A percentile compares a stretch with the other conserved stretches of the same genome.
Evolutionary conservation across 768 basidiomycete species (phyloP).

Genomic region (Lactifluus pinguis): DNA sequence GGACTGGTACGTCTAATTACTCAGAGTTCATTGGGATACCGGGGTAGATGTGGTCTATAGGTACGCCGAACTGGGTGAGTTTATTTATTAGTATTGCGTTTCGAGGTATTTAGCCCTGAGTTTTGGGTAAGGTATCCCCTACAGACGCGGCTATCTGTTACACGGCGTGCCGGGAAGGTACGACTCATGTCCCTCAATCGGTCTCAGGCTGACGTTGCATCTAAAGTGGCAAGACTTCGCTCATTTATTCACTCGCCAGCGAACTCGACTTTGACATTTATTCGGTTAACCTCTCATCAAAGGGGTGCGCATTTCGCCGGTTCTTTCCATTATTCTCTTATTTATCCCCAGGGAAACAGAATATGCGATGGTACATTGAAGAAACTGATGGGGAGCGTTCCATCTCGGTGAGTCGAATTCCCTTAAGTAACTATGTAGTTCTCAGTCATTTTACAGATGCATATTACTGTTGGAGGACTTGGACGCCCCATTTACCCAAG

Average conservation of each 20-base stretch:
- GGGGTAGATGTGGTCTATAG: conserved; percentile 30
- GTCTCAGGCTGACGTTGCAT: conserved; percentile 18
- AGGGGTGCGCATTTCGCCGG: conserved; percentile 47
- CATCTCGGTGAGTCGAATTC: conserved; percentile 49
- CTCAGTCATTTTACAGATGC: conserved; percentile 43
- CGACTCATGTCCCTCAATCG: conserved; percentile 6
- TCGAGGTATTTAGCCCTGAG: not conserved
- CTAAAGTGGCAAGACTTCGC: conserved; percentile 71
- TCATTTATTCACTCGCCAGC: conserved; percentile 78
- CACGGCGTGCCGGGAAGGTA: conserved; percentile 84
- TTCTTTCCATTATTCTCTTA: conserved; percentile 2
- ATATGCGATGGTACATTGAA: conserved; percentile 88
- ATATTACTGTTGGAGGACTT: conserved; percentile 91
- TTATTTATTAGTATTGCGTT: not conserved
- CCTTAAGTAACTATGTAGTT: conserved; percentile 7
- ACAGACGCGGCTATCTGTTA: conserved; percentile 76
- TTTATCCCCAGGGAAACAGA: conserved; percentile 31
- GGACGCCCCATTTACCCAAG: conserved; percentile 85
- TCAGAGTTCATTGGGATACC: conserved; percentile 13
- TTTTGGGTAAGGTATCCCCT: conserved; percentile 59
- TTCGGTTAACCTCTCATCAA: conserved; percentile 79
- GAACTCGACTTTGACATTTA: conserved; percentile 87
- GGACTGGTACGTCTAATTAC: conserved; percentile 55
- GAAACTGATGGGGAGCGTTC: conserved; percentile 83
- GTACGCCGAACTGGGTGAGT: conserved; percentile 84